Evolutionary conservation across 1,284 basidiomycete genomes (phyloP), one percentile per base, ranked within the genome.

Genomic region (Cerioporus squamosus): DNA sequence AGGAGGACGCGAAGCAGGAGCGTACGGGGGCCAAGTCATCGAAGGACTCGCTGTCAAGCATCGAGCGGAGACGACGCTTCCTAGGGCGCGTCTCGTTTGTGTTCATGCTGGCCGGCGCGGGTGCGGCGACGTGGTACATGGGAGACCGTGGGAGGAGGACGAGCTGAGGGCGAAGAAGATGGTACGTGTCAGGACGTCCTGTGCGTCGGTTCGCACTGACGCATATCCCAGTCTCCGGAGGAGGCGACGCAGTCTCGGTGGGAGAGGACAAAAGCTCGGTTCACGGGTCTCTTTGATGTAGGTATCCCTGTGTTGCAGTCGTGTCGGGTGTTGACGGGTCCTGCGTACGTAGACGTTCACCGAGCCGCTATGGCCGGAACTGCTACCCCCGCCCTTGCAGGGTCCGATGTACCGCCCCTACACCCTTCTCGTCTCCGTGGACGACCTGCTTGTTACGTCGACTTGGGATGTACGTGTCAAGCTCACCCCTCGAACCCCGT

Each of bases 391-490:
- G 55, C 91, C 91, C 5, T 81, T 93, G 47, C 93, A 95, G 4
- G 80, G 88, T 45, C 91, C 93, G 4, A 88, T 94, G 67, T 88
- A 92, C 74, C 91, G 95, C 54, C 95, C 94, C 1, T 97, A 94
- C 77, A 98, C 96, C 0, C 83, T 99, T 38, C 81, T 98, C 3
- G 76, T 99, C 46, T 96, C 95, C 44, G 78, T 99, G 23, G 97
- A 99, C 66, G 96, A 97, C 70, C 81, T 99, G 22, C 83, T 99
- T 18, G 85, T 98, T 20, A 91, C 92, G 29, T 95, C 93, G 15
- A 90, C 88, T 2, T 99, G 97, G 97, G 94, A 96, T 81, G 94
- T 96, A 68, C 71, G 94, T 51, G 24, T 7, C n/a, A 17, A 36
- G 12, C 12, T 22, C 31, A 17, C 7, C 5, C 50, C 5, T 57